phyloP scores from a whole-genome alignment of 768 basidiomycete species.

The Coprinellus aureogranulatus region DNA sequence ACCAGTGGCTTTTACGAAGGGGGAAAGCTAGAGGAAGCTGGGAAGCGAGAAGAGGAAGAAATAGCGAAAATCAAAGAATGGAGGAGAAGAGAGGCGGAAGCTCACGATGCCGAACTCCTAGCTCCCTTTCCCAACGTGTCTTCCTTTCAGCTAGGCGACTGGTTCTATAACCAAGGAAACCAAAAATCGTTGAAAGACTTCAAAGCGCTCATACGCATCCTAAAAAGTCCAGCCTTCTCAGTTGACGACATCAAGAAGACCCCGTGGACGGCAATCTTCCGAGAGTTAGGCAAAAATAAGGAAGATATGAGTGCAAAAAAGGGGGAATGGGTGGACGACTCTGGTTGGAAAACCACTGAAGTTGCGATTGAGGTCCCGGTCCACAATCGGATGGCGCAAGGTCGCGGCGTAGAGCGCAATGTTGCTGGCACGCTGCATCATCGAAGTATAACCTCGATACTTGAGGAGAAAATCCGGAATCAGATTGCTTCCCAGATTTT shows the following conservation, averaged over 20 bases:
- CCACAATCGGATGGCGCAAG: background rate
- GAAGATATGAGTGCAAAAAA: background rate
- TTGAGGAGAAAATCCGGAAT: slow-evolving; percentile 15
- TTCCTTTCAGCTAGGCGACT: background rate
- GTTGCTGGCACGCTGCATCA: slow-evolving; percentile 10
- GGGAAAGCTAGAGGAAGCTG: too few relatives aligned
- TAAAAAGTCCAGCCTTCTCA: background rate
- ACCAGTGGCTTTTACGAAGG: too few relatives aligned
- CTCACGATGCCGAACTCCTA: too few relatives aligned
- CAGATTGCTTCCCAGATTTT: slow-evolving; percentile 3
- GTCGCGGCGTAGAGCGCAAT: slow-evolving; percentile 7
- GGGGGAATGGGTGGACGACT: background rate
- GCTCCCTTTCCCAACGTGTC: background rate
- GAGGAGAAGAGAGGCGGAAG: too few relatives aligned
- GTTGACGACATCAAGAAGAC: background rate
- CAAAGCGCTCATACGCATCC: background rate
- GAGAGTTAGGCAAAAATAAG: background rate
- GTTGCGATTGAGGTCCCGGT: background rate
- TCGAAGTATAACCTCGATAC: slow-evolving; percentile 10
- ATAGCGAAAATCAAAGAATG: background rate
- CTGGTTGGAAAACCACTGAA: background rate
- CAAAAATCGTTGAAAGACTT: background rate
- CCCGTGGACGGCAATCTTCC: background rate
- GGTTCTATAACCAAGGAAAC: background rate
- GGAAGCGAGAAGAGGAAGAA: too few relatives aligned